phyloP scores from a whole-genome alignment of 352 stramenopile species.

The Phytopythium helicoides region DNA sequence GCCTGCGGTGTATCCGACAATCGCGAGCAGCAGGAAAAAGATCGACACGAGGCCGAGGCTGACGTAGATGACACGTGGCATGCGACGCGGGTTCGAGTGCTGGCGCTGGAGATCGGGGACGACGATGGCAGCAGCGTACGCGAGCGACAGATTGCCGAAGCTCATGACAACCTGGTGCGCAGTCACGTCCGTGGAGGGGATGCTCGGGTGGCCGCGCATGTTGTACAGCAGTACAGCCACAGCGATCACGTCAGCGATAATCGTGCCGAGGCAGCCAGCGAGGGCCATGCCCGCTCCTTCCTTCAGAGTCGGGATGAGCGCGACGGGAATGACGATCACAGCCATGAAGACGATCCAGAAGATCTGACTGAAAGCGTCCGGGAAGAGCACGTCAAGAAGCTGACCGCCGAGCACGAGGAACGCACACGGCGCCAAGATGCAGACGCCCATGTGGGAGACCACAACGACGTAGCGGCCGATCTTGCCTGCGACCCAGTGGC shows the following conservation, averaged over 20 bases:
- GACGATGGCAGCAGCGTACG: conserved; percentile 23
- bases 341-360: conserved; percentile 29
- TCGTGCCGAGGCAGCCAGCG: conserved; percentile 19
- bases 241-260: conserved; percentile 20
- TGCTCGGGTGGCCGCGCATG: conserved; percentile 19
- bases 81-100: conserved; percentile 33
- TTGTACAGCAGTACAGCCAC: conserved; percentile 22
- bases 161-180: conserved; percentile 25
- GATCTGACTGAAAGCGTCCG: conserved; percentile 26
- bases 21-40: conserved; percentile 32
- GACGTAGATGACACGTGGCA: conserved; percentile 37
- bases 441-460: conserved; percentile 22
- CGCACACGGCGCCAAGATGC: conserved; percentile 22
- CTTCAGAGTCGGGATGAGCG: conserved; percentile 22
- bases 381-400: conserved; percentile 32
- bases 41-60: conserved; percentile 29
- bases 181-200: conserved; percentile 19
- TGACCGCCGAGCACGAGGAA: conserved; percentile 38
- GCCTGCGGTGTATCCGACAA: conserved; percentile 25
- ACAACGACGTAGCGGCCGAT: conserved; percentile 31
- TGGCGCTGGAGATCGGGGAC: conserved; percentile 26
- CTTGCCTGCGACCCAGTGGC: conserved; percentile 31
- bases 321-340: conserved; percentile 19
- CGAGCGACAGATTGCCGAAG: conserved; percentile 24
- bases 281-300: conserved; percentile 16